Base-by-base conservation (phyloP, 495 filamentous ascomycete genomes). In the Pseudevernia furfuracea region DNA sequence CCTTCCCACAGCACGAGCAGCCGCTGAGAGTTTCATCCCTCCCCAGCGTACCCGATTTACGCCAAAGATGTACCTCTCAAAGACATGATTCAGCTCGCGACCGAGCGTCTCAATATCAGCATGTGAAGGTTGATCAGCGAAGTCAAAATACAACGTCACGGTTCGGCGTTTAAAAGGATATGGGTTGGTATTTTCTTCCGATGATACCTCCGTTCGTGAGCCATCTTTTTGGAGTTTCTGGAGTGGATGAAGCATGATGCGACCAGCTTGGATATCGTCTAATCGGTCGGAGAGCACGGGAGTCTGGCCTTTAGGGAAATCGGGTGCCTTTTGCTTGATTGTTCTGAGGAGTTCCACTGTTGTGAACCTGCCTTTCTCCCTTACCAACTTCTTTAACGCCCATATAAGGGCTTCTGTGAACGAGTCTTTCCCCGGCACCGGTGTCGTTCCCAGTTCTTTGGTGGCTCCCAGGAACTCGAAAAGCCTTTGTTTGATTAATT, bases 401-500 rank as follows among this genome's bases (percentile, higher is more conserved):
- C 43, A 65, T 10, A 67, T 69, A 28, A 71, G 25, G n/a, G 64
- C 67, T 14, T 52, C 46, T 1, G 69, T 71, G 32, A 71, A 71
- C 1, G 69, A 71, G 17, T 62, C 30, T 23, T 49, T 15, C 5
- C 69, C 69, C 2, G 69, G 69, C 21, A 48, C 52, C 21, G 4
- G 11, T 1, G 67, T 71, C 4, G 30, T 34, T 2, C 17, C 62
- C 8, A 25, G 60, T 10, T 25, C 30, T 17, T 44, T 34, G 7
- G 60, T 65, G 5, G 68, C 70, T n/a, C 63, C 70, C 5, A 72
- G 69, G n/a, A 41, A 70, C 44, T 72, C 70, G 32, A 70, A 72
- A 2, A 39, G 32, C 11, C 61, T 65, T 19, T 1, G 6, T 28
- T 9, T 41, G 4, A 6, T 60, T 17, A 64, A 17, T 6, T 56